Evolutionary conservation across 1,284 basidiomycete species (phyloP), one percentile per base, ranked within the genome.

Genomic region (Papiliotrema laurentii): DNA sequence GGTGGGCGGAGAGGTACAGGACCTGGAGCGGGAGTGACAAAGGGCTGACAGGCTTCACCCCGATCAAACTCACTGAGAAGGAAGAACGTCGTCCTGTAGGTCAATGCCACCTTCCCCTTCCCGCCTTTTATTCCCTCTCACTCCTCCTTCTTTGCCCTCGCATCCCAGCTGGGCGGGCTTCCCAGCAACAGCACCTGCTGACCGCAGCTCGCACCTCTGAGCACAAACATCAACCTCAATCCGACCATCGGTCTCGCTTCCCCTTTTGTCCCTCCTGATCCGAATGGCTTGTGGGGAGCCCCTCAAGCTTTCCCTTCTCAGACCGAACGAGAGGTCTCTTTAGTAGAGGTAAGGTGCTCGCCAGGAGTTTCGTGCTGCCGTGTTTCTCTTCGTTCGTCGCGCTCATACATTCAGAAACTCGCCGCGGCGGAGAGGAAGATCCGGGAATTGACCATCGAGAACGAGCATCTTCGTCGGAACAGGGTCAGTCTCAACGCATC

Each of bases 361-460:
- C n/a, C n/a, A n/a, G n/a, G n/a, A n/a, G n/a, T n/a, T n/a, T n/a
- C n/a, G n/a, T n/a, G n/a, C n/a, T n/a, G n/a, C n/a, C n/a, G n/a
- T n/a, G n/a, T 1, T 14, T n/a, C 9, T 39, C 14, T 10, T 14
- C 22, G 3, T 22, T n/a, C 2, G 24, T 30, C 1, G 4, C 21
- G 28, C 30, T 48, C 19, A 26, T 22, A 36, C 13, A 22, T n/a
- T n/a, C 27, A 63, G 59, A 49, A 46, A 16, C 57, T 65, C 10
- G 58, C 52, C 7, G 21, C 43, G 3, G 54, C 56, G 10, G 43
- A 60, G 25, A 50, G 40, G 25, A 55, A 52, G 43, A 58, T 70
- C 30, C 43, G 51, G 5, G 47, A 55, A 21, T 56, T 70, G 13
- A 58, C 51, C 3, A 16, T 56, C 3, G 68, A 70, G 48, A 70